Evolutionary conservation across 1,284 basidiomycete genomes (phyloP), one percentile per base, ranked within the genome.

Genomic region (Bondarzewia mesenterica): DNA sequence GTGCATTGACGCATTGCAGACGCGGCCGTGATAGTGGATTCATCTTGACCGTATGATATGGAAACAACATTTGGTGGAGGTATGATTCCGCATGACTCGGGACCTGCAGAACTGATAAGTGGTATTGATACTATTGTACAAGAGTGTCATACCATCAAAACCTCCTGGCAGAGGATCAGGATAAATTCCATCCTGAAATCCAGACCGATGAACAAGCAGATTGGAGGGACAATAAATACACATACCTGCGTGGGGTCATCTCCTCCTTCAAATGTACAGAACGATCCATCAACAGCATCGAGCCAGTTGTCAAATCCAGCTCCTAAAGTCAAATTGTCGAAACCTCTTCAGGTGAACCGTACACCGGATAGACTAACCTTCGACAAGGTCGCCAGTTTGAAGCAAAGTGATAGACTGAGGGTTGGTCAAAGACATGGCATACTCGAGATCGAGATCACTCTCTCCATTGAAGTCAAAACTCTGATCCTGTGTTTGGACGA

Each of bases 221-320:
- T 18, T 14, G 1, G 22, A 4, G 23, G 39, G 16, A 12, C 2
- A 12, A 25, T 51, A 52, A 43, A 22, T 25, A 7, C 7, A 44
- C 36, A 5, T 8, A 67, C 72, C 48, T 65, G 54, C 4, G 32
- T 58, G 5, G 72, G 71, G 56, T 80, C 75, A 38, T 85, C 79
- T 2, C 80, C 80, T 4, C 80, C 81, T 49, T 79, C 71, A 47
- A 75, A 82, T 0, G 70, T 73, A 54, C 83, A 85, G 63, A 73
- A 86, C 1, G 68, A 64, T 2, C 61, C 66, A 49, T 77, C 77
- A 8, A 74, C 57, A 6, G 70, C 69, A 53, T 77, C 73, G 10
- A 77, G 63, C 52, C 67, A 65, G 54, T 69, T 72, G 59, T 73
- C 63, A 56, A 75, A 73, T 3, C 66, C 71, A 42, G 64, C 74